Evolutionary conservation across 1,284 basidiomycete genomes (phyloP), one percentile per base, ranked within the genome.

Genomic region (Austroboletus novae-zelandiae): DNA sequence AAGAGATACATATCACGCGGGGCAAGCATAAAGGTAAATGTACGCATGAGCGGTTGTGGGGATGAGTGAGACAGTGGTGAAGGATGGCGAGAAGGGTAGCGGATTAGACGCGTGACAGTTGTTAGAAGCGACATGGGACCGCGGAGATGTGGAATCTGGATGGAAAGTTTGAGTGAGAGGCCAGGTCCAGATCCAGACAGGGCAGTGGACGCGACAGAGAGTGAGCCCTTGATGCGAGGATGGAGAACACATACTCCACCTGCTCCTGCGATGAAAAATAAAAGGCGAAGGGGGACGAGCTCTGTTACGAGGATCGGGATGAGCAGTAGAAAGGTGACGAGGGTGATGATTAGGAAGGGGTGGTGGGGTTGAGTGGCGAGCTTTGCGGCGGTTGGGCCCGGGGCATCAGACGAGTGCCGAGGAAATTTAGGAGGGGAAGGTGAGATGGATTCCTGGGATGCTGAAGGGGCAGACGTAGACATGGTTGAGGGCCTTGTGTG

Each of bases 271-370:
- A 79, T 44, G 43, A 89, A 76, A 55, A 78, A 79, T 0, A 79
- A 68, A 1, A 74, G 62, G 23, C 84, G 83, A 15, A 85, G 68
- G 0, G 85, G 86, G 51, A 89, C 41, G 36, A 78, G 64, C 13
- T 49, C 44, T 15, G 30, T 9, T 2, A 84, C 84, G 48, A 89
- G 75, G 6, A 72, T 43, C 0, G 82, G 78, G 1, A 82, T 67
- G 17, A 77, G 64, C 35, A 79, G 59, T 29, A 81, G 36, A 43
- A 78, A 68, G 5, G 76, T 62, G 6, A 79, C 61, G n/a, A 55
- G 66, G 29, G 73, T 65, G 25, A 76, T 65, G 3, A 75, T 63
- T 9, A 78, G 11, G 73, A 49, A 37, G 76, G 71, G 10, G 61
- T 61, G 42, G 77, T 57, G 4, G 74, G 73, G 50, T 30, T 49